Base-by-base conservation (phyloP, 495 filamentous ascomycete species). In the Pseudomonodictys pantanalensis region DNA sequence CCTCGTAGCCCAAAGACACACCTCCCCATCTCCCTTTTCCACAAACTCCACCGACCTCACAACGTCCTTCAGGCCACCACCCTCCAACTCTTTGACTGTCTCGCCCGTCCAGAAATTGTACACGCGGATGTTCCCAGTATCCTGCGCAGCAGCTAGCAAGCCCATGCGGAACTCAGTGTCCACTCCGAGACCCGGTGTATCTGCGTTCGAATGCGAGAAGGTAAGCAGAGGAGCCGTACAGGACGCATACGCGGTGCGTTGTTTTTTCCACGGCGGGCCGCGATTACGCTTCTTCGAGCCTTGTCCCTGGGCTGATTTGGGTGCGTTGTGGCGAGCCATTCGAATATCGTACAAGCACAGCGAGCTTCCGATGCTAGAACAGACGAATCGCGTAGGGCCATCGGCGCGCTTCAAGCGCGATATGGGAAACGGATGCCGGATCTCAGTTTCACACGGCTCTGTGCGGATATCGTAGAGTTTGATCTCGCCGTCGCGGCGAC, bases 341-440 rank as follows among this genome's bases (percentile, higher is more conserved):
- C 71, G 69, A 1, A 69, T 50, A 47, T 74, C 71, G 50, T 69
- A 73, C 25, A 73, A 25, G n/a, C 35, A 29, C 11, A 70, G 32
- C 0, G 65, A 51, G 50, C 67, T 51, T 33, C 59, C 3, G 10
- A 69, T 26, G 3, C 70, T 65, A 32, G 63, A 56, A 17, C 65
- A 67, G 3, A 73, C 53, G 12, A 74, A 1, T 10, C 52, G 45
- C 0, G 44, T 43, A 10, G 56, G 25, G 29, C 65, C 60, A 52
- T 63, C 59, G 11, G 60, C 53, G n/a, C 56, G 55, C 7, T 50
- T 45, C 20, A 72, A 22, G 0, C 58, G 28, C 5, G 52, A 54
- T 20, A 72, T 49, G 10, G 53, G 47, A 17, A 26, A 39, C 3
- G 53, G 49, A 49, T 71, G 68, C 18, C 25, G 49, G 18, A 73